Evolutionary conservation across 2,329 filamentous ascomycete genomes (phyloP), one percentile per base, ranked within the genome.

Genomic region (Triangularia verruculosa): DNA sequence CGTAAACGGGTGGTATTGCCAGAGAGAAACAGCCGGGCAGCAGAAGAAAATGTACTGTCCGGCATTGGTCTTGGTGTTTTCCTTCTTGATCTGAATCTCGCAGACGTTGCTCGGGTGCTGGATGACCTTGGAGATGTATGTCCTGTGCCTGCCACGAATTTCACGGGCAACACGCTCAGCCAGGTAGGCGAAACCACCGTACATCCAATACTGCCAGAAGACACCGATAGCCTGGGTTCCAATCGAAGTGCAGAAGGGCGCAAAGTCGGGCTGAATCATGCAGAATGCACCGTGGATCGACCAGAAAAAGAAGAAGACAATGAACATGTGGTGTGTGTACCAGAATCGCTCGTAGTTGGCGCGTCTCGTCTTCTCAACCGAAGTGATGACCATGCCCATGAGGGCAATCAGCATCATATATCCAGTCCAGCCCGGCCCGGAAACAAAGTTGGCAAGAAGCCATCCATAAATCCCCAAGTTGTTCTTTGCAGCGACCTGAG

Each of bases 61-160:
- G 20, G 91, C 90, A 59, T 85, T 83, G 2, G 90, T 92, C 81
- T 89, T 92, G 53, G 91, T 93, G 77, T 92, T 81, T 73, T 93
- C 90, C 78, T 95, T 95, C 82, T 94, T 93, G 79, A 96, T 93
- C 79, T 95, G 92, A 66, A 96, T 93, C 78, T 96, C 92, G 75
- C 90, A 91, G 17, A 96, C 92, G 72, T 93, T 92, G 80, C 90
- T 92, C 7, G 91, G 91, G 75, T 96, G 91, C 79, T 95, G 91
- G 68, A 96, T 89, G 67, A 96, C 92, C 79, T 95, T 95, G 68
- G 90, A 92, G 65, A 96, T 90, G 74, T 90, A 92, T 15, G 91
- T 94, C 82, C 89, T 92, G 80, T 94, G 90, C 25, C 88, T 85
- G 54, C 91, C 91, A 60, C 91, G 88, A 47, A 94, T 79, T 77